Conservation (phyloP, 2,329 filamentous ascomycete genomes). For the Colletotrichum tropicicola region DNA sequence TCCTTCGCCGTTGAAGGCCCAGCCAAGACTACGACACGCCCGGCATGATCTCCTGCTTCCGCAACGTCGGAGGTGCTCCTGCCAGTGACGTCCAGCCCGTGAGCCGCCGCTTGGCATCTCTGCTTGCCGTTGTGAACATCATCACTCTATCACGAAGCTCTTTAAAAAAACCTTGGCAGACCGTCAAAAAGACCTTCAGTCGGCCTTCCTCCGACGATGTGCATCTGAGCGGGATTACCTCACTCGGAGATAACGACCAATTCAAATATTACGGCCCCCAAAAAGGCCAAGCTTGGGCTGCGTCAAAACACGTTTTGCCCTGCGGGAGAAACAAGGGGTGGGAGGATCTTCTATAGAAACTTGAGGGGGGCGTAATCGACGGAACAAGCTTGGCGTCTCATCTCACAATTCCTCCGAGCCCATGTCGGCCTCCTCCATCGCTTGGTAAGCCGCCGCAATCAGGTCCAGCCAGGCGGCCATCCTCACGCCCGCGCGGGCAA, state of each 20-base stretch:
- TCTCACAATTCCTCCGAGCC: constrained; percentile 23
- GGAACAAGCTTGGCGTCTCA: constrained; percentile 24
- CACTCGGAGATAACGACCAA: neutral
- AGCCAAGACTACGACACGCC: neutral
- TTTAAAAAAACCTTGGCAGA: neutral
- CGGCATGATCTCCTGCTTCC: constrained; percentile 8
- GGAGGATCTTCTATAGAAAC: constrained; percentile 17
- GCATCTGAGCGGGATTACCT: neutral
- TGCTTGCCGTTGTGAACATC: neutral
- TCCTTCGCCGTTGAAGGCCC: neutral
- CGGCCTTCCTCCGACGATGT: neutral
- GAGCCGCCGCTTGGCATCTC: neutral
- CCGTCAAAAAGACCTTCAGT: neutral
- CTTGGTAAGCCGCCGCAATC: constrained; percentile 54
- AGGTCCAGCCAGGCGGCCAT: constrained; percentile 74
- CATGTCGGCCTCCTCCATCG: neutral
- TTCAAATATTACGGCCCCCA: neutral
- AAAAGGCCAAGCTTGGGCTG: constrained; percentile 12
- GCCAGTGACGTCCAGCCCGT: neutral
- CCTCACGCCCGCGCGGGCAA: constrained; percentile 75
- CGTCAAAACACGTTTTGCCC: constrained; percentile 22
- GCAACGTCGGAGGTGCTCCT: neutral
- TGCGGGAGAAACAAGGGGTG: constrained; percentile 18
- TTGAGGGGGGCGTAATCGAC: neutral
- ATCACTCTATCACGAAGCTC: too few relatives aligned